These are phyloP conservation scores for Apiospora malaysiana DNA, from an alignment of 2,329 filamentous ascomycete species.

Conservation along the genomic window DNA sequence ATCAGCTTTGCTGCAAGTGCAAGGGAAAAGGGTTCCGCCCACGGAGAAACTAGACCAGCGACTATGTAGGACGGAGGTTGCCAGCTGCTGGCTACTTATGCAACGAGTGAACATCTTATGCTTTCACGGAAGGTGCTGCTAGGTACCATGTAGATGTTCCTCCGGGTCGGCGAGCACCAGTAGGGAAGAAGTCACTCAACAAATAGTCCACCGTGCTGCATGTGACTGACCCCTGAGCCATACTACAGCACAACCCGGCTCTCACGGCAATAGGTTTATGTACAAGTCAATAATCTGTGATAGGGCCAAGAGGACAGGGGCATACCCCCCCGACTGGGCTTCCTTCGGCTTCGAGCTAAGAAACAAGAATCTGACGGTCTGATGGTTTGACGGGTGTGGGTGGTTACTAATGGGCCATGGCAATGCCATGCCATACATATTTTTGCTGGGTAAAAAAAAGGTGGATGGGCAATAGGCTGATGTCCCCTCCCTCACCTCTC, in stretches of 20 bases:
- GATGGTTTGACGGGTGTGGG: neutral
- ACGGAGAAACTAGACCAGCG: neutral
- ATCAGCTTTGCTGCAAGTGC: neutral
- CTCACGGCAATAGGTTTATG: neutral
- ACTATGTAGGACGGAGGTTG: neutral
- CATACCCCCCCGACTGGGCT: neutral
- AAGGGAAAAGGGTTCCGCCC: neutral
- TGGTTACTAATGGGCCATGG: neutral
- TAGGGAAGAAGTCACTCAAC: neutral
- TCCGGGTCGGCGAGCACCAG: neutral
- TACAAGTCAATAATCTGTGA: neutral
- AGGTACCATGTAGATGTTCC: neutral
- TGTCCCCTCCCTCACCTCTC: neutral
- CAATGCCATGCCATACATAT: neutral
- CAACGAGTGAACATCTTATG: neutral
- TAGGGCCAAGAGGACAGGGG: neutral
- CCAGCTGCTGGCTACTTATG: neutral
- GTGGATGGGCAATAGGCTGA: conserved; percentile 12
- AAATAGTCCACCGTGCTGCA: neutral
- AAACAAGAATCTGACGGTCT: conserved; percentile 9
- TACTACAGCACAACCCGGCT: neutral
- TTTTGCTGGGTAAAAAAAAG: neutral
- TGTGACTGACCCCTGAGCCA: neutral
- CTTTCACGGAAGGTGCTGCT: neutral
- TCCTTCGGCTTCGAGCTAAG: neutral